Evolutionary conservation across 2,329 filamentous ascomycete species (phyloP).

Genomic region (Botryosphaeria agaves): DNA sequence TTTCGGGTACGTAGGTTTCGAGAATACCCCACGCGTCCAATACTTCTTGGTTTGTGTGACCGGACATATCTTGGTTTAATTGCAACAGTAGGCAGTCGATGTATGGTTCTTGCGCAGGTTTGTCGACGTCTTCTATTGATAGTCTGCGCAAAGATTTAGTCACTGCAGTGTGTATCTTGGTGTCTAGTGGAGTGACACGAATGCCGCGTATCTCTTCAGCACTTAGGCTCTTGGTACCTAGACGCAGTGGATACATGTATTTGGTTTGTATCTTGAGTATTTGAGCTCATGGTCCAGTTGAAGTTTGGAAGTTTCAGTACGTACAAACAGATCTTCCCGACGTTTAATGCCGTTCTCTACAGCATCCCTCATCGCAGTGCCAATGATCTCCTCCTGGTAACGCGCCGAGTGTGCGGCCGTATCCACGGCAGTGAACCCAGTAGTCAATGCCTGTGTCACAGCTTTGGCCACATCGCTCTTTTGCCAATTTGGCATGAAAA

Average conservation of each 20-base stretch:
- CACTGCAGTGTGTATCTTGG: slow-evolving; percentile 54
- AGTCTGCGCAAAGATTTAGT: slow-evolving; percentile 49
- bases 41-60: slow-evolving; percentile 33
- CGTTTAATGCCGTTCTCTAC: too few species aligned
- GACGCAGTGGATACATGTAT: slow-evolving; percentile 48
- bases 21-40: slow-evolving; percentile 49
- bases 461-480: slow-evolving; percentile 47
- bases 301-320: too few species aligned
- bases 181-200: slow-evolving; percentile 34
- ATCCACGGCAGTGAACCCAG: slow-evolving; percentile 58
- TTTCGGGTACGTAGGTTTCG: slow-evolving; percentile 48
- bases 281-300: too few species aligned
- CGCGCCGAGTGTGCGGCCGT: slow-evolving; percentile 65
- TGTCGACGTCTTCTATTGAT: slow-evolving; percentile 13
- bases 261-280: slow-evolving; percentile 70
- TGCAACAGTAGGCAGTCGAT: slow-evolving; percentile 43
- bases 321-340: too few species aligned
- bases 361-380: slow-evolving; percentile 45
- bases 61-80: too few species aligned
- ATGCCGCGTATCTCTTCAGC: slow-evolving; percentile 53
- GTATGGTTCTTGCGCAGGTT: slow-evolving; percentile 26
- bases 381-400: slow-evolving; percentile 58
- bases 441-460: slow-evolving; percentile 48
- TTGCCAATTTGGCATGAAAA: slow-evolving; percentile 81
- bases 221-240: too few species aligned